Evolutionary conservation across 192 early-diverging fungal species (phyloP), one percentile per base, ranked within the genome.

Genomic region (Thamnidium elegans): DNA sequence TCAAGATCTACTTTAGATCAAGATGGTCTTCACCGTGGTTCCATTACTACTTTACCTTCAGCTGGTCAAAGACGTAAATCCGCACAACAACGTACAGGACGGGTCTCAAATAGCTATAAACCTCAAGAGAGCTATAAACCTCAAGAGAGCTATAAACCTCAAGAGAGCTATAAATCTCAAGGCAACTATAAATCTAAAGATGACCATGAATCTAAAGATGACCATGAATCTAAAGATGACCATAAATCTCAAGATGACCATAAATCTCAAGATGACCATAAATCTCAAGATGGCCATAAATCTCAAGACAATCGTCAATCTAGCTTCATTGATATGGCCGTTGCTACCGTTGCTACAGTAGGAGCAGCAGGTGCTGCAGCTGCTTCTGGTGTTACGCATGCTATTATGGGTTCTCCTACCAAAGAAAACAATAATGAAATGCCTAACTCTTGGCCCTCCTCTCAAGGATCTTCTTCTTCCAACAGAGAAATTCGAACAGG

Each of bases 1-100:
- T 56, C 55, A 11, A 30, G 55, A 19, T 34, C 34, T 17, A 36
- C 17, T 7, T 34, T 56, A 34, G 55, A 56, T 56, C 55, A 56
- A 19, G 34, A 20, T 3, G 34, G 55, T 36, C 55, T 56, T n/a
- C 55, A 56, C 32, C 31, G 31, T 9, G 55, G 55, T 15, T 56
- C 17, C 19, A 17, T 56, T 9, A 36, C 55, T 39, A 56, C 55
- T 17, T 39, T 56, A 7, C 55, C 55, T 10, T 32, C 55, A 34
- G 55, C 55, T 3, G 31, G 31, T 39, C 31, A 34, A 56, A 56
- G 26, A 54, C 23, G 31, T 39, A 19, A 4, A 3, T 39, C 55
- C 36, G 30, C 15, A 19, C 7, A 34, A 7, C 36, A 26, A 26
- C 26, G 26, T 26, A 26, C 26, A 2, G 3, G 1, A 26, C 26